Evolutionary conservation across 2,329 filamentous ascomycete species (phyloP).

Genomic region (Cladosporium sp.): DNA sequence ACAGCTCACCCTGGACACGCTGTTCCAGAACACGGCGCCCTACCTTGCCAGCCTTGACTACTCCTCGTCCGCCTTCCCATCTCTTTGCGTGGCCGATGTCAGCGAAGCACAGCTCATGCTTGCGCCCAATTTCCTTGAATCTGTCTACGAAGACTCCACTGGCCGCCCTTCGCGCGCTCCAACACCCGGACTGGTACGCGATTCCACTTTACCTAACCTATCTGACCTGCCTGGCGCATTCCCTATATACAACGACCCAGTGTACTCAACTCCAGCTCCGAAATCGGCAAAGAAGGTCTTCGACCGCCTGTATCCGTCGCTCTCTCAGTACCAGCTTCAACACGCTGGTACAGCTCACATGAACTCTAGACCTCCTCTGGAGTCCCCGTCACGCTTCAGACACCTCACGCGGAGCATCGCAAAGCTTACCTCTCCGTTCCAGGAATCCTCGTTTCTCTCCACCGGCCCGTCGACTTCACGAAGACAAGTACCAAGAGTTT

Average conservation of each 20-base stretch:
- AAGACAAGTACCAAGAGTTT: constrained; percentile 64
- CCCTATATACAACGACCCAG: constrained; percentile 25
- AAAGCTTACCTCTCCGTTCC: constrained; percentile 32
- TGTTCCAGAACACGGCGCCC: constrained; percentile 77
- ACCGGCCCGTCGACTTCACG: constrained; percentile 46
- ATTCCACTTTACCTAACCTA: constrained; percentile 25
- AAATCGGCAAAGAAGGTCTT: constrained; percentile 27
- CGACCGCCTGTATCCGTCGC: constrained; percentile 35
- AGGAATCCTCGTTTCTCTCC: constrained; percentile 43
- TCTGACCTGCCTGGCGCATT: constrained; percentile 31
- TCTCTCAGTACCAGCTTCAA: constrained; percentile 28
- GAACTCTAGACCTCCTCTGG: constrained; percentile 21
- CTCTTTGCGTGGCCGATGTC: constrained; percentile 72
- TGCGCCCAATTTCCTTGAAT: constrained; percentile 76
- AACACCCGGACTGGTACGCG: constrained; percentile 49
- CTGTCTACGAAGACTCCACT: constrained; percentile 67
- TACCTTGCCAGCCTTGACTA: constrained; percentile 64
- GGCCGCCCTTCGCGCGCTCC: constrained; percentile 43
- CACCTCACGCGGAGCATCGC: constrained; percentile 29
- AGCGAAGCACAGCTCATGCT: constrained; percentile 78
- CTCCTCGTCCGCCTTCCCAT: constrained; percentile 66
- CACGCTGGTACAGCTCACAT: constrained; percentile 18
- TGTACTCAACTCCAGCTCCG: constrained; percentile 22
- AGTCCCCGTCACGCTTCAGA: constrained; percentile 23
- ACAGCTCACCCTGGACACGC: constrained; percentile 84